A percentile compares a stretch with the other conserved stretches of the same genome.
Conservation (phyloP, 1,284 basidiomycete species). For the Apiotrichum montevideense region DNA sequence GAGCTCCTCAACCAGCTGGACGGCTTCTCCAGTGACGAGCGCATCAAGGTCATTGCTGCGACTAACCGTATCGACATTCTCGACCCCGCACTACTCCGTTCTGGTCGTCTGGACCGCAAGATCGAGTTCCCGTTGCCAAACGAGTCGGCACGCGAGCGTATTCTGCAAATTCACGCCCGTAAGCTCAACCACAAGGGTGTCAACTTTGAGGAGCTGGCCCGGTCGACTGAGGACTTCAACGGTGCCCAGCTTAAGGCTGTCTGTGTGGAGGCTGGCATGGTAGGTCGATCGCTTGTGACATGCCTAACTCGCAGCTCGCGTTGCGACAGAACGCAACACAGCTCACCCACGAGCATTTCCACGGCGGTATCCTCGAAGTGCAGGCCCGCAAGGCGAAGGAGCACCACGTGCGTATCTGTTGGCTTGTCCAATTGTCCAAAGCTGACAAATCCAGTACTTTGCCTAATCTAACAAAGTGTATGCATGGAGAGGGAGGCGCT, state of each 20-base stretch:
- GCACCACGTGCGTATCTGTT: constrained; percentile 43
- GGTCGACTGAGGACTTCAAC: constrained; percentile 72
- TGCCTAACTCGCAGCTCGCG: constrained; percentile 18
- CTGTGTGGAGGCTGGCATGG: constrained; percentile 96
- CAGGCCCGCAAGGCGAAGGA: constrained; percentile 97
- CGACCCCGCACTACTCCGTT: constrained; percentile 68
- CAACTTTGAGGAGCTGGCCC: constrained; percentile 69
- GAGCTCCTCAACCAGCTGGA: constrained; percentile 64
- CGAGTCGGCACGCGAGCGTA: constrained; percentile 64
- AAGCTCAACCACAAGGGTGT: constrained; percentile 69
- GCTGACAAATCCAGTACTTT: constrained; percentile 23
- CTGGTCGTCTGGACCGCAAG: constrained; percentile 69
- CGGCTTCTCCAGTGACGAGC: constrained; percentile 80
- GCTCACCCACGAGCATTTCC: constrained; percentile 86
- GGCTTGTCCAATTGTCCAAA: neutral
- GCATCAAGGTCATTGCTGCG: constrained; percentile 98
- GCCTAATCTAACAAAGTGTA: constrained; percentile 12
- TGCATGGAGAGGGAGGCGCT: constrained; percentile 3
- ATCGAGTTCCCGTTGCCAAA: constrained; percentile 75
- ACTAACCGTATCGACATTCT: constrained; percentile 99
- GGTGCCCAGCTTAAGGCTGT: constrained; percentile 68
- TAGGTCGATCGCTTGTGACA: no score
- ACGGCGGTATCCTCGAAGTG: constrained; percentile 82
- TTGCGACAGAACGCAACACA: constrained; percentile 87
- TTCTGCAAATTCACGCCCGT: constrained; percentile 75